Evolutionary conservation across 2,329 filamentous ascomycete genomes (phyloP).

Genomic region (Aquanectria penicillioides): DNA sequence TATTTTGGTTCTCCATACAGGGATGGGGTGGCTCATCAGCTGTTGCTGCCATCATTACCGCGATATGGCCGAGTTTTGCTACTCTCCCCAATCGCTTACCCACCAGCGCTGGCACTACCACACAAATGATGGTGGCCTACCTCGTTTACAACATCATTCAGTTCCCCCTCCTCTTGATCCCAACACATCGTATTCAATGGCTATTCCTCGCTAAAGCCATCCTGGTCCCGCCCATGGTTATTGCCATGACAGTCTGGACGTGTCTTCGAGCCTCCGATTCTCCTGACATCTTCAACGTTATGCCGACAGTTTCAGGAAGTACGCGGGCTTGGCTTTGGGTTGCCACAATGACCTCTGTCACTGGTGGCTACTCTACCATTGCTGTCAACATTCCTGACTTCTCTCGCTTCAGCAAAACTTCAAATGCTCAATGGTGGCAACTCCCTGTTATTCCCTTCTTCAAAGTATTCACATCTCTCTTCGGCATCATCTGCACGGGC

Average conservation of each 20-base stretch:
- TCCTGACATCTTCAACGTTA: constrained; percentile 34
- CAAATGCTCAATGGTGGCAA: neutral
- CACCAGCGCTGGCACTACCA: constrained; percentile 43
- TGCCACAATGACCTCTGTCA: constrained; percentile 57
- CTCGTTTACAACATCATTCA: constrained; percentile 60
- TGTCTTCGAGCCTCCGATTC: constrained; percentile 18
- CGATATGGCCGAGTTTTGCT: constrained; percentile 53
- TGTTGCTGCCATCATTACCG: constrained; percentile 43
- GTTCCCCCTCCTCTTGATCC: constrained; percentile 52
- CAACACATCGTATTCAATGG: constrained; percentile 48
- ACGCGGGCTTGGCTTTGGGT: constrained; percentile 55
- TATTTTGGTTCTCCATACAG: constrained; percentile 46
- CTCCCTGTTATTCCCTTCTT: constrained; percentile 53
- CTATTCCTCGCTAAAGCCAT: constrained; percentile 49
- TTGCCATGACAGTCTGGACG: constrained; percentile 45
- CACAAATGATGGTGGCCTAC: constrained; percentile 53
- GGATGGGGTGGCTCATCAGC: constrained; percentile 44
- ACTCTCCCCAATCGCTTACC: constrained; percentile 51
- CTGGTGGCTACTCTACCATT: constrained; percentile 59
- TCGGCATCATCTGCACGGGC: constrained; percentile 59
- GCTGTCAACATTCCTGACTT: constrained; percentile 61
- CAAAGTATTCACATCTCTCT: constrained; percentile 56
- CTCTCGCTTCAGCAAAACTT: constrained; percentile 10
- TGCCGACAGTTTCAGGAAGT: constrained; percentile 48
- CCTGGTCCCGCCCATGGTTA: constrained; percentile 26